phyloP scores from a whole-genome alignment of 371 early-diverging fungal genomes.

The Fennellomyces sp. region DNA sequence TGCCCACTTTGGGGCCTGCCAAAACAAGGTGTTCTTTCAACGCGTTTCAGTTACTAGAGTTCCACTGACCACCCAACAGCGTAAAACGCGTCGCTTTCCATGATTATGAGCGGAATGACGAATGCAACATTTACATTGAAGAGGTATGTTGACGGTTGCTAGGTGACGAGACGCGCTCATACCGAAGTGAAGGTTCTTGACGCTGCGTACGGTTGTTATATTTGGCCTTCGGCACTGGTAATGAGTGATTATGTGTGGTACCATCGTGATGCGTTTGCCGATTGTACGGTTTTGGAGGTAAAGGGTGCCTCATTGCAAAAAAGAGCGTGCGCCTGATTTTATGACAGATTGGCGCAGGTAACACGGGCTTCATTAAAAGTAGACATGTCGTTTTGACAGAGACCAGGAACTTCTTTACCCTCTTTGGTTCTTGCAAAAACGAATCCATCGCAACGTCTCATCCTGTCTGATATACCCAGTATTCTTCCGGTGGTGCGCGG shows the following conservation, averaged over 20 bases:
- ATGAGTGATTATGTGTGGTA: slow-evolving; percentile 53
- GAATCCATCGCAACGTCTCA: slow-evolving; percentile 10
- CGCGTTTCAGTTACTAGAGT: too few species aligned
- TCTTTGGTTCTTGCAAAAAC: slow-evolving; percentile 48
- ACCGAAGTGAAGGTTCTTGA: slow-evolving; percentile 38
- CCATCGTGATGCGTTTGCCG: slow-evolving; percentile 21
- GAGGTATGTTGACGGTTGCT: slow-evolving; percentile 1
- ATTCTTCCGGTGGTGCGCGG: slow-evolving; percentile 43
- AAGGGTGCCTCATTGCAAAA: too few species aligned
- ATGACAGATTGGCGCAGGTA: slow-evolving; percentile 4
- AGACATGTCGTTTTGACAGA: neutral
- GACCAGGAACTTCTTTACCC: slow-evolving; percentile 60
- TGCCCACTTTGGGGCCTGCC: too few species aligned
- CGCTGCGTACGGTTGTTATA: slow-evolving; percentile 57
- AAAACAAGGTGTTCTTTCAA: too few species aligned
- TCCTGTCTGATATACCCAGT: slow-evolving; percentile 45
- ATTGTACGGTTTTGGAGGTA: slow-evolving; percentile 38
- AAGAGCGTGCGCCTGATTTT: neutral
- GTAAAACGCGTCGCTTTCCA: slow-evolving; percentile 14
- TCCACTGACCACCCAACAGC: too few species aligned
- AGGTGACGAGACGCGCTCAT: neutral
- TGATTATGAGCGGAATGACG: neutral
- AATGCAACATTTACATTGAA: slow-evolving; percentile 7
- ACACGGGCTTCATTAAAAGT: neutral
- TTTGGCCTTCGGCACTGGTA: slow-evolving; percentile 61